These are phyloP conservation scores for Boletus eberwhitei DNA, from an alignment of 768 basidiomycete species.

Conservation along the genomic window DNA sequence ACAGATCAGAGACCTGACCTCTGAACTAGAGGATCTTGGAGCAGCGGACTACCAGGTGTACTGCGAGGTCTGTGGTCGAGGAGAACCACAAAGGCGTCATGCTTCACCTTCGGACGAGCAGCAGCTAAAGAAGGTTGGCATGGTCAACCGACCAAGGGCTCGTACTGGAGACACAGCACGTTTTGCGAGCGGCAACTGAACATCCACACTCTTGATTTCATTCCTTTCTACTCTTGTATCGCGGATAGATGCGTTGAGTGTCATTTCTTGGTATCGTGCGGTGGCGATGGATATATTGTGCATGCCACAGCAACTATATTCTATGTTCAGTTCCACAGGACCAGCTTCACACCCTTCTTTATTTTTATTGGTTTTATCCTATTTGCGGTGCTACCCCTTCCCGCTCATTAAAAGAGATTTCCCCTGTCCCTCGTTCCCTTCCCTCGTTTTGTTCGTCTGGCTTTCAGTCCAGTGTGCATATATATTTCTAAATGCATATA, in stretches of 20 bases:
- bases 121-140: slow-evolving; percentile 31
- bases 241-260: slow-evolving; percentile 14
- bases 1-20: slow-evolving; percentile 67
- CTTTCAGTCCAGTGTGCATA: slow-evolving; percentile 25
- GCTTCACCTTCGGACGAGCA: slow-evolving; percentile 14
- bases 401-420: slow-evolving; percentile 20
- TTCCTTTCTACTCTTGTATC: slow-evolving; percentile 10
- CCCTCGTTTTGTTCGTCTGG: slow-evolving; percentile 28
- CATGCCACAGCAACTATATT: slow-evolving; percentile 12
- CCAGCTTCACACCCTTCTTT: background rate
- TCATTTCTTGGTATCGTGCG: slow-evolving; percentile 14
- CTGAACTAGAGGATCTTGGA: slow-evolving; percentile 60
- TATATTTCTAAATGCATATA: slow-evolving; percentile 20
- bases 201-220: slow-evolving; percentile 8
- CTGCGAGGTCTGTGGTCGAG: slow-evolving; percentile 64
- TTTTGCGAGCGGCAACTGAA: slow-evolving; percentile 47
- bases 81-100: slow-evolving; percentile 21
- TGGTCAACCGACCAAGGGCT: slow-evolving; percentile 63
- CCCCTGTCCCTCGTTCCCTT: background rate
- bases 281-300: slow-evolving; percentile 7
- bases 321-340: slow-evolving; percentile 8
- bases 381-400: slow-evolving; percentile 21
- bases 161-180: slow-evolving; percentile 64
- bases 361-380: slow-evolving; percentile 31
- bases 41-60: slow-evolving; percentile 39